phyloP scores from a whole-genome alignment of 2,329 filamentous ascomycete species.

The Macrophomina tecta region DNA sequence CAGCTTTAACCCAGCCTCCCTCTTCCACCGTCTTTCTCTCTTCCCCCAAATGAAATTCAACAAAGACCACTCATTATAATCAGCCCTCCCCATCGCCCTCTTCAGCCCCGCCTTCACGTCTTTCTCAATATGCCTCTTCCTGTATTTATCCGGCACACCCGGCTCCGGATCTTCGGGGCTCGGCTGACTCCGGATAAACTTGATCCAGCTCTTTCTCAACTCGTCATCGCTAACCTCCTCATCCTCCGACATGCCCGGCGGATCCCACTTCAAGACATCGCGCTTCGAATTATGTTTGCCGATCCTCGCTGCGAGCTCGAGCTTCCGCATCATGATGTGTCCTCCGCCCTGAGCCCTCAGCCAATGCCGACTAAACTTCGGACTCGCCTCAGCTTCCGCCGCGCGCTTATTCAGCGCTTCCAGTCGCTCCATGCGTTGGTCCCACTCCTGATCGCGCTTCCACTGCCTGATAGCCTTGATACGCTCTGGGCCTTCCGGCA shows the following conservation, averaged over 20 bases:
- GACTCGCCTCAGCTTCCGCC: background rate
- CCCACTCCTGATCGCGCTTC: background rate
- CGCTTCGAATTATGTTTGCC: background rate
- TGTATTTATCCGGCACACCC: background rate
- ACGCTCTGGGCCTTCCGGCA: background rate
- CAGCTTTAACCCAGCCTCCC: background rate
- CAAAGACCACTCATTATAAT: conserved; percentile 1
- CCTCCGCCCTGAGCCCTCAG: background rate
- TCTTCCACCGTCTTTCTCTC: conserved; percentile 3
- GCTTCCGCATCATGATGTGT: background rate
- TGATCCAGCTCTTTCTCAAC: background rate
- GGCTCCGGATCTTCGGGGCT: background rate
- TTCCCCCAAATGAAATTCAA: background rate
- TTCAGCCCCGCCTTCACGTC: background rate
- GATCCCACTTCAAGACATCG: background rate
- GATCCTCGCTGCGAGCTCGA: conserved; percentile 1
- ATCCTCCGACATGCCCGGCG: background rate
- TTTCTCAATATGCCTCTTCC: background rate
- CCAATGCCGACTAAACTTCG: conserved; percentile 10
- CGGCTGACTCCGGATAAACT: background rate
- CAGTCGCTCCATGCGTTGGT: conserved; percentile 1
- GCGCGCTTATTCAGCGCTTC: background rate
- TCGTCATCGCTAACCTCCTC: background rate
- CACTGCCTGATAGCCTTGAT: background rate
- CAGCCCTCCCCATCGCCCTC: background rate